Percentiles rank a stretch among this genome's conserved stretches.
Evolutionary conservation across 108 stramenopile species (phyloP).

Genomic region (Bacterosira constricta): DNA sequence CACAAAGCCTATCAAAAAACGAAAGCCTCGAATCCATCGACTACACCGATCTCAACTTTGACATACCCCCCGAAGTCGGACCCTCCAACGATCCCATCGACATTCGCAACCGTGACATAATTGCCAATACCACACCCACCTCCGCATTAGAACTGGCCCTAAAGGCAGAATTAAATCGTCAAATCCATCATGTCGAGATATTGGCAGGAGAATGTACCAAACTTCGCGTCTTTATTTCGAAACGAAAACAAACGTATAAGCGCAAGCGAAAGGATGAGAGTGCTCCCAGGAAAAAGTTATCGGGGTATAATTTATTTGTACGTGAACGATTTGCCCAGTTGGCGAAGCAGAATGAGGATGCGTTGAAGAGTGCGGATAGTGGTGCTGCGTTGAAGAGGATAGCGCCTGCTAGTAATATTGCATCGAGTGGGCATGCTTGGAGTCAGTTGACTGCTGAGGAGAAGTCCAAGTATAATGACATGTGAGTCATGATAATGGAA

Average conservation of each 20-base stretch:
- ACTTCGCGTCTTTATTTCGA: constrained; percentile 37
- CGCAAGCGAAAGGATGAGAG: constrained; percentile 80
- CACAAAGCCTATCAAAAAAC: too few relatives aligned
- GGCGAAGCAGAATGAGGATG: constrained; percentile 76
- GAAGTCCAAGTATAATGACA: constrained; percentile 75
- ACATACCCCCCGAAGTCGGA: too few relatives aligned
- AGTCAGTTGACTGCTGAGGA: constrained; percentile 66
- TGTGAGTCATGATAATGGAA: constrained; percentile 25
- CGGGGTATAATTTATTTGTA: constrained; percentile 85
- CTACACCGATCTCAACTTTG: too few relatives aligned
- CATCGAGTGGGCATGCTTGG: constrained; percentile 74
- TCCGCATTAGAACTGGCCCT: background rate
- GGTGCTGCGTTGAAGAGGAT: constrained; percentile 63
- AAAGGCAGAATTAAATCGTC: background rate
- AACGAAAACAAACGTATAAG: constrained; percentile 85
- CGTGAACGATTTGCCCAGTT: constrained; percentile 76
- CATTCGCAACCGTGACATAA: background rate
- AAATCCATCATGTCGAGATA: background rate
- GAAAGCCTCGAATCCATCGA: too few relatives aligned
- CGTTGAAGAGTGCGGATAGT: constrained; percentile 70
- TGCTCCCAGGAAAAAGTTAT: constrained; percentile 73
- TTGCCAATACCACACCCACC: background rate
- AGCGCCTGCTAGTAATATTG: constrained; percentile 72
- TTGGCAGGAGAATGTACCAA: background rate
- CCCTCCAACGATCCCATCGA: too few relatives aligned